Evolutionary conservation across 805 yeast species (phyloP).

Genomic region (Candida silvicultrix): DNA sequence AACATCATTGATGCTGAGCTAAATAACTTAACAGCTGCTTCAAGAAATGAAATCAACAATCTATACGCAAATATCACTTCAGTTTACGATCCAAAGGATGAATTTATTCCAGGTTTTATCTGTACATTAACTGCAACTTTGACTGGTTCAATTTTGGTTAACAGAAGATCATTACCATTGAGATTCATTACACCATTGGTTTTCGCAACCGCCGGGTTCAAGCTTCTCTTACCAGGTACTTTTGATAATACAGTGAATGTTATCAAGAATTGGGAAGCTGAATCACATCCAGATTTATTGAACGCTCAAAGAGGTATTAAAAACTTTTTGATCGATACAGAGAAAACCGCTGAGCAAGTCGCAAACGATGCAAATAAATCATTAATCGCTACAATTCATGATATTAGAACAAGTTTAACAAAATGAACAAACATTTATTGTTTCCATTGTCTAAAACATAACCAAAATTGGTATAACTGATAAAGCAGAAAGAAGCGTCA

Average conservation of each 20-base stretch:
- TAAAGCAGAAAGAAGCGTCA: too few species aligned
- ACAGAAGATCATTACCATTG: conserved; percentile 38
- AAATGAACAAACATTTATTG: conserved; percentile 1
- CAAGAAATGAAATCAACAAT: conserved; percentile 17
- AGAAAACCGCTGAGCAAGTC: conserved; percentile 6
- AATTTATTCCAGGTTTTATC: conserved; percentile 43
- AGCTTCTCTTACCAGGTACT: conserved; percentile 44
- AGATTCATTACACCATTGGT: conserved; percentile 46
- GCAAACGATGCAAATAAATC: conserved; percentile 9
- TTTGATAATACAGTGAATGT: conserved; percentile 26
- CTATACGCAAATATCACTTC: conserved; percentile 11
- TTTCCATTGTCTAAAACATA: too few species aligned
- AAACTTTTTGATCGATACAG: conserved; percentile 11
- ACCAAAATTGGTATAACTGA: too few species aligned
- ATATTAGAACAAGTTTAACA: conserved; percentile 14
- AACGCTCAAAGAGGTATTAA: conserved; percentile 19
- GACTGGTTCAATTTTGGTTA: conserved; percentile 48
- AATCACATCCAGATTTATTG: conserved; percentile 32
- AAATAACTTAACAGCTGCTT: conserved; percentile 19
- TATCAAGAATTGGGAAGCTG: conserved; percentile 25
- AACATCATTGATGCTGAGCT: conserved; percentile 18
- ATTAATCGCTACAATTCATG: conserved; percentile 14
- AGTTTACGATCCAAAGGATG: conserved; percentile 21
- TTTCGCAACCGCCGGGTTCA: conserved; percentile 41
- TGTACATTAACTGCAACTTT: conserved; percentile 50